Percentiles rank a stretch among this genome's conserved stretches.
phyloP scores from a whole-genome alignment of 2,329 filamentous ascomycete species.

The Stenocarpella maydis region DNA sequence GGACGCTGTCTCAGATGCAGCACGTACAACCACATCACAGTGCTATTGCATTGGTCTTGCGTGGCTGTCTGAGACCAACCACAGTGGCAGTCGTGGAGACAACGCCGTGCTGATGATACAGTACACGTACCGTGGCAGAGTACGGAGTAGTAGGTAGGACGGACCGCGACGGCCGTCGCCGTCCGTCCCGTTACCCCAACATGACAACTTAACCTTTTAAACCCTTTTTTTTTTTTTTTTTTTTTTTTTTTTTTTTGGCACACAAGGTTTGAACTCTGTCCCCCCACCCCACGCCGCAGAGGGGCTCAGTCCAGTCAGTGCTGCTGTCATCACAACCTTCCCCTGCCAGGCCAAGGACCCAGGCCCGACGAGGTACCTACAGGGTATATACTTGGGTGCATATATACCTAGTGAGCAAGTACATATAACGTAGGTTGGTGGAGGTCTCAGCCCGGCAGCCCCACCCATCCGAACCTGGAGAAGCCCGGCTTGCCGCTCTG shows the following conservation, averaged over 20 bases:
- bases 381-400: no score
- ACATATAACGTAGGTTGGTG: conserved; percentile 13
- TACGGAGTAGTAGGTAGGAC: no score
- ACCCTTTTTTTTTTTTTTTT: background rate
- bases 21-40: no score
- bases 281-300: conserved; percentile 1
- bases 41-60: no score
- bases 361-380: no score
- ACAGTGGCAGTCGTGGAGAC: no score
- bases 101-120: background rate
- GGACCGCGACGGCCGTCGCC: no score
- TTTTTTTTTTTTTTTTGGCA: no score
- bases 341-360: background rate
- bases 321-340: conserved; percentile 20
- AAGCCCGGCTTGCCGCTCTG: conserved; percentile 18
- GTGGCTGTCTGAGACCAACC: no score
- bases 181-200: no score
- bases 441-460: conserved; percentile 25
- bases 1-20: no score
- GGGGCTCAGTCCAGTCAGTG: conserved; percentile 22
- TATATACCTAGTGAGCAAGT: background rate
- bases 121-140: no score
- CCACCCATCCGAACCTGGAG: conserved; percentile 22
- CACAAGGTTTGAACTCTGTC: conserved; percentile 24
- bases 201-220: background rate